Base-by-base conservation (phyloP, 1,284 basidiomycete genomes). In the Kalmanozyma brasiliensis region DNA sequence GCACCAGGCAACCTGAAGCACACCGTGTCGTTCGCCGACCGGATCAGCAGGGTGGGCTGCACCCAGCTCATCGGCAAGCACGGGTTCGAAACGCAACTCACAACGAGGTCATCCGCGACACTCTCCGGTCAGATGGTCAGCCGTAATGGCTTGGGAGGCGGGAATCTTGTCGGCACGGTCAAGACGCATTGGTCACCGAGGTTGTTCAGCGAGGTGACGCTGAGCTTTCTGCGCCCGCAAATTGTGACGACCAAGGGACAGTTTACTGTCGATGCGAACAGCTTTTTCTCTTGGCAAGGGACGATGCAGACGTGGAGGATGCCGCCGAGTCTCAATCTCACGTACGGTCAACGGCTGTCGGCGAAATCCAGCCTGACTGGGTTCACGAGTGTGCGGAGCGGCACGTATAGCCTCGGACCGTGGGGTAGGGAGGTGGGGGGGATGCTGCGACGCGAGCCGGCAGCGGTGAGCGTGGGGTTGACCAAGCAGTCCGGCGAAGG, bases 121-220 rank as follows among this genome's bases (percentile, higher is more conserved):
- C 52, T 81, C 14, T 64, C 70, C 0, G 79, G 77, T 2, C 84
- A 85, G 49, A 84, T 85, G 80, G 76, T 84, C 20, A 76, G 77
- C 8, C 69, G 83, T 22, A 77, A 77, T 42, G 80, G 83, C 8
- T 71, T 77, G 16, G 84, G 85, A 9, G 85, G 84, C 7, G 85
- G 85, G 16, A 85, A 85, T 52, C 78, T 89, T 53, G 77, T 86
- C 38, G 88, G 87, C 40, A 88, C 88, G 5, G 69, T 90, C 45
- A 86, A 86, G 56, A 87, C 90, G 72, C 89, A 89, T 61, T 86
- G 87, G 77, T 87, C 86, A 20, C 87, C 87, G 13, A 84, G 86
- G 33, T 79, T 89, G 8, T 83, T 35, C 79, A 73, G 72, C 24
- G 80, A 82, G 29, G 20, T 74, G 17, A 76, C 62, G n/a, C 79